Conservation (phyloP, 1,139 yeast species). For the Suhomyces ambrosiae region DNA sequence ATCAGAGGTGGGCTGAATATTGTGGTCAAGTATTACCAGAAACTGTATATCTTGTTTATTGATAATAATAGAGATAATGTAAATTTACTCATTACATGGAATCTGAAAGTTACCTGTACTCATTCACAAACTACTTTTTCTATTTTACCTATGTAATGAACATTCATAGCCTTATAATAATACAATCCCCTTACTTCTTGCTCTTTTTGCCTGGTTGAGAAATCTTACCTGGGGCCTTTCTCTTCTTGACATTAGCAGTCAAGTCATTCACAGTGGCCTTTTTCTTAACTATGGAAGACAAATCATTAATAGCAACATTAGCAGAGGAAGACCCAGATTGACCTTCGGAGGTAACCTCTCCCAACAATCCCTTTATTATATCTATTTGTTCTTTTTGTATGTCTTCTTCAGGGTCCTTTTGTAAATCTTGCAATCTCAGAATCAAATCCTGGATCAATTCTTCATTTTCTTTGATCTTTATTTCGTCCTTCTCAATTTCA, state of each 20-base stretch:
- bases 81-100: too few relatives aligned
- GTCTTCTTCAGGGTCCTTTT: constrained; percentile 53
- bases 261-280: constrained; percentile 20
- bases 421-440: constrained; percentile 53
- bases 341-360: constrained; percentile 39
- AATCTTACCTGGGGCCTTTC: constrained; percentile 12
- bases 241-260: constrained; percentile 14
- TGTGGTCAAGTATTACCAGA: too few relatives aligned
- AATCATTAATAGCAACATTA: constrained; percentile 33
- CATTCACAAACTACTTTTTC: too few relatives aligned
- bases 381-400: constrained; percentile 57
- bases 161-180: too few relatives aligned
- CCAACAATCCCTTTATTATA: constrained; percentile 64
- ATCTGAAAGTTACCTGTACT: too few relatives aligned
- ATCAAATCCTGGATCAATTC: constrained; percentile 58
- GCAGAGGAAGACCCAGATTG: constrained; percentile 11
- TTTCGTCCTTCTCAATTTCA: constrained; percentile 29
- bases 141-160: too few relatives aligned
- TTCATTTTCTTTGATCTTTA: constrained; percentile 45
- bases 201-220: constrained; percentile 6
- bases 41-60: too few relatives aligned
- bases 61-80: too few relatives aligned
- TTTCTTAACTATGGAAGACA: constrained; percentile 38
- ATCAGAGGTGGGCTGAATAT: too few relatives aligned
- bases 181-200: too few relatives aligned